Evolutionary conservation across 2,329 filamentous ascomycete species (phyloP), one percentile per base, ranked within the genome.

Genomic region (Paraphoma sp.): DNA sequence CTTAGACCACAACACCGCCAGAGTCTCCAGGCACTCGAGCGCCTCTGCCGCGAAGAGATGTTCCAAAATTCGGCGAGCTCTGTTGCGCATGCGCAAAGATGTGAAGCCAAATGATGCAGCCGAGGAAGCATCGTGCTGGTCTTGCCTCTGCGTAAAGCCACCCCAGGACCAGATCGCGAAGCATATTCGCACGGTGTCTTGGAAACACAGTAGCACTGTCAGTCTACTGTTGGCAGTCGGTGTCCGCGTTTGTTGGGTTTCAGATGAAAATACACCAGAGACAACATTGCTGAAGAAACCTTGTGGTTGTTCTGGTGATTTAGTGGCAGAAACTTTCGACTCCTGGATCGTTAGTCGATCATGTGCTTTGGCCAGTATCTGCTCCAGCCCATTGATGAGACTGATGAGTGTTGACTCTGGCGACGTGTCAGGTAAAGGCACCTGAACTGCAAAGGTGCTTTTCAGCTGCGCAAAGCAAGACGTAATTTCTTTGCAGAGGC

Each of bases 101-200:
- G 93, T 97, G 78, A 97, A 96, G 60, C 86, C 89, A 74, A 97
- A 96, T 0, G 93, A 97, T 8, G 93, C 91, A 5, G 83, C 83
- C 14, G 89, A 94, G 30, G 84, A 83, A 1, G 80, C 71, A 70
- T 96, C 90, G 52, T 89, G 86, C 18, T 80, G 77, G 7, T 74
- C 76, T 31, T 69, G 67, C 67, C 89, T 87, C 29, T 81, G 81
- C 2, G 84, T 84, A 70, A 89, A 86, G 6, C 90, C 85, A 12
- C 85, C 92, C 94, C 95, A 99, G 0, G 91, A 91, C 95, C 96
- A 99, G 50, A 99, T 97, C 11, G 84, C 87, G 73, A 96, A 96
- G 76, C 93, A 97, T 48, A 96, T 91, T 23, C 92, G 87, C 56
- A 98, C 92, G 1, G 93, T 92, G 74, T 99, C 96, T 75, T 98